Conservation (phyloP, 2,329 filamentous ascomycete species). For the Tothia fuscella region DNA sequence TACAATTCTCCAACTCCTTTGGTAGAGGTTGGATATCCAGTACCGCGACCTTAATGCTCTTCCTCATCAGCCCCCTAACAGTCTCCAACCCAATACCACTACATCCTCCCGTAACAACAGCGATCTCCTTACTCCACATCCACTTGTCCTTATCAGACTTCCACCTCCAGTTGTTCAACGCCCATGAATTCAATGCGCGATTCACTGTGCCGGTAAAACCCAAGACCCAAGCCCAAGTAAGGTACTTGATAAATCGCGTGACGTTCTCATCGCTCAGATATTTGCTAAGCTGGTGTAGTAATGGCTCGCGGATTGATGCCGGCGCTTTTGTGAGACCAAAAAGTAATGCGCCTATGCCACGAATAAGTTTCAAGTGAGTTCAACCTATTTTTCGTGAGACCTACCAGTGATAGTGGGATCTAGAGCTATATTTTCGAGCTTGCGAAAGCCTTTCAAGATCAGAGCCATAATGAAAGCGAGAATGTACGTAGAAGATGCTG, state of each 20-base stretch:
- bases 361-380: too few species aligned
- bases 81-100: conserved; percentile 28
- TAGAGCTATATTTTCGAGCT: too few species aligned
- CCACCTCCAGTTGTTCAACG: conserved; percentile 26
- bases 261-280: conserved; percentile 18
- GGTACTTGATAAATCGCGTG: conserved; percentile 10
- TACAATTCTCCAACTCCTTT: conserved; percentile 18
- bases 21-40: conserved; percentile 27
- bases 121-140: conserved; percentile 25
- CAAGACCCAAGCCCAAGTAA: conserved; percentile 16
- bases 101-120: conserved; percentile 24
- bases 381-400: too few species aligned
- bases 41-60: conserved; percentile 28
- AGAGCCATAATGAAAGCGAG: too few species aligned
- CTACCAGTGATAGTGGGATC: too few species aligned
- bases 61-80: conserved; percentile 21
- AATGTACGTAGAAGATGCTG: too few species aligned
- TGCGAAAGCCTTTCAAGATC: too few species aligned
- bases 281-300: conserved; percentile 13
- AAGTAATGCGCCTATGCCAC: too few species aligned
- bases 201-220: conserved; percentile 21
- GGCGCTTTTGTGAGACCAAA: conserved; percentile 22
- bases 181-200: conserved; percentile 18
- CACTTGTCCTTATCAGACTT: conserved; percentile 23
- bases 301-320: conserved; percentile 15